Base-by-base conservation (phyloP, 2,329 filamentous ascomycete genomes). In the Epichloe coenophiala region DNA sequence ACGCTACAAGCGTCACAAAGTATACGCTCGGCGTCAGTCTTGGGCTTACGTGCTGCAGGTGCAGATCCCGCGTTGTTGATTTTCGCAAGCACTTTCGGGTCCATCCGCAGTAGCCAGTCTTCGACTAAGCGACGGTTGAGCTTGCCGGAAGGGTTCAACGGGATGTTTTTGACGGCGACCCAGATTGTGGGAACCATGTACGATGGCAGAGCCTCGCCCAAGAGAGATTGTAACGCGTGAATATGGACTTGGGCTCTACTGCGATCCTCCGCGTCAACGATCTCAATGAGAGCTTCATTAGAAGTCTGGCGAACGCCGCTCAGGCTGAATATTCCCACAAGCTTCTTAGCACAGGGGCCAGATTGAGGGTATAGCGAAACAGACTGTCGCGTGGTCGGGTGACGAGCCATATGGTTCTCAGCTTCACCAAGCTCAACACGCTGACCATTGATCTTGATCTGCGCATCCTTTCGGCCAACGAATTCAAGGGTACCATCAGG, bases 401-500 rank as follows among this genome's bases (percentile, higher is more conserved):
- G 31, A 23, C 45, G 41, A 40, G 47, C 44, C 9, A 53, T 50
- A 13, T 54, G 46, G 13, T 45, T 52, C 47, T 63, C 58, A 4
- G 61, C 53, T 17, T 63, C 60, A 31, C 56, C 54, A 1, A 74
- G 63, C 61, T 74, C 79, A 50, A 76, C 49, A 6, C 57, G 55
- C 40, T 71, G 77, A 33, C 79, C 79, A 35, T 70, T 66, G 15
- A 80, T 62, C 59, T 80, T 80, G 31, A 79, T 68, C 58, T 63
- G 60, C 4, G 48, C 52, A 55, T 79, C 76, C 54, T 73, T 74
- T 37, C 76, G 66, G 45, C 59, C 58, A 11, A 58, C 13, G 41
- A 58, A 63, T 57, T 48, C 42, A 55, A 70, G 17, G 51, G 59
- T 48, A 53, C 63, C 54, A 59, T 62, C 50, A 36, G 60, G 51